Evolutionary conservation across 768 basidiomycete genomes (phyloP).

Genomic region (Rhodotorula sphaerocarpa): DNA sequence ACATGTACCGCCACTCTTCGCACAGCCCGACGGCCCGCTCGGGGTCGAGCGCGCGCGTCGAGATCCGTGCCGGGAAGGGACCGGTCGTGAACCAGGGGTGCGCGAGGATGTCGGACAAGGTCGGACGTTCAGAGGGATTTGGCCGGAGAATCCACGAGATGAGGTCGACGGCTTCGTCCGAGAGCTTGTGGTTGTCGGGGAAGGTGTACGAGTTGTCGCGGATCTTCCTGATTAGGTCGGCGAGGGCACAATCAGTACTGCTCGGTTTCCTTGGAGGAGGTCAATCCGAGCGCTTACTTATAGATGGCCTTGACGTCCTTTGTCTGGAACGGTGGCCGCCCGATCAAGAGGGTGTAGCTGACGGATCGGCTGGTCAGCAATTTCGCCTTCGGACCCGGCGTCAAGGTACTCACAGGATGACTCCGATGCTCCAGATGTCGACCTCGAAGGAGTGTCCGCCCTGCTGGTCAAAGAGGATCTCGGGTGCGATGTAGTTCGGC

Average conservation of each 20-base stretch:
- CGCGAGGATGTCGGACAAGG: constrained; percentile 72
- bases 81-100: constrained; percentile 74
- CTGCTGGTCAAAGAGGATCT: constrained; percentile 88
- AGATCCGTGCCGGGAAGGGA: constrained; percentile 70
- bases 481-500: constrained; percentile 97
- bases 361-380: no score
- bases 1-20: constrained; percentile 29
- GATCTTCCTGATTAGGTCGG: constrained; percentile 65
- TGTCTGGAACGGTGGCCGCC: constrained; percentile 96
- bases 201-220: constrained; percentile 89
- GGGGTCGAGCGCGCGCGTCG: constrained; percentile 62
- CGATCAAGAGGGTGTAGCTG: constrained; percentile 79
- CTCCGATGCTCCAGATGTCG: constrained; percentile 94
- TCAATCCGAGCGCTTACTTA: constrained; percentile 40
- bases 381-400: no score
- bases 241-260: no score
- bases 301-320: constrained; percentile 96
- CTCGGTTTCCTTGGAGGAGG: no score
- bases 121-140: constrained; percentile 57
- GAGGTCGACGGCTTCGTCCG: constrained; percentile 63
- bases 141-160: constrained; percentile 63
- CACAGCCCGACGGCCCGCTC: not conserved
- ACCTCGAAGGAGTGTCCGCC: constrained; percentile 98
- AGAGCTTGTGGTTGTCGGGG: constrained; percentile 65
- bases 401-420: constrained; percentile 59